Base-by-base conservation (phyloP, 495 filamentous ascomycete genomes). In the Penicillium alfredii region DNA sequence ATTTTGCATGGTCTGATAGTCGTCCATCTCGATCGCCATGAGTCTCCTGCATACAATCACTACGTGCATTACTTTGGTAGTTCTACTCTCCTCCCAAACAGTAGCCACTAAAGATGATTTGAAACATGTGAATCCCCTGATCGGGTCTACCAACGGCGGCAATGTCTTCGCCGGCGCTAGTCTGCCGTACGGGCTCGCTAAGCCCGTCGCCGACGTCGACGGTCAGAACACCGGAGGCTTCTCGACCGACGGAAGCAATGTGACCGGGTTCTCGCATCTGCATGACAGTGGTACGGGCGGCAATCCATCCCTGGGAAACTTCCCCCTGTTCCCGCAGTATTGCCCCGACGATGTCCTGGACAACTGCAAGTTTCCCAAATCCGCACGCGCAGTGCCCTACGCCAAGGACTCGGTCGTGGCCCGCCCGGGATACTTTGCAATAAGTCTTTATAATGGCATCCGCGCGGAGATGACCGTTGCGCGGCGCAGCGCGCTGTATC, bases 131-230 rank as follows among this genome's bases (percentile, higher is more conserved):
- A 56, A 77, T 35, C 74, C 73, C 7, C 60, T 78, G 17, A 76
- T 78, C 40, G 74, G 74, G 10, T 71, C 71, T 44, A 70, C 52
- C 17, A 71, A 69, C 42, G 74, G 74, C 17, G 79, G 80, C 38
- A 64, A 85, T 66, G 80, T 86, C 25, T 87, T 87, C 40, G 61
- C 81, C 3, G 82, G 82, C 8, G 82, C 82, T 8, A 82, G 80
- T n/a, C 55, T 85, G 9, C 82, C 82, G 0, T 87, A 81, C 44
- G 80, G 70, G 53, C 78, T 87, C 64, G 81, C 80, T 16, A 86
- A 88, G 54, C 79, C 83, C 13, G 80, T 83, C 10, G 76, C 83
- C 15, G 83, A 87, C 49, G 80, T 78, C 19, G 73, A 73, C 34
- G 75, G 72, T 29, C 70, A 73, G 30, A 82, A 81, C 39, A 81